Base-by-base conservation (phyloP, 2,329 filamentous ascomycete species). In the Penicillium sp. region DNA sequence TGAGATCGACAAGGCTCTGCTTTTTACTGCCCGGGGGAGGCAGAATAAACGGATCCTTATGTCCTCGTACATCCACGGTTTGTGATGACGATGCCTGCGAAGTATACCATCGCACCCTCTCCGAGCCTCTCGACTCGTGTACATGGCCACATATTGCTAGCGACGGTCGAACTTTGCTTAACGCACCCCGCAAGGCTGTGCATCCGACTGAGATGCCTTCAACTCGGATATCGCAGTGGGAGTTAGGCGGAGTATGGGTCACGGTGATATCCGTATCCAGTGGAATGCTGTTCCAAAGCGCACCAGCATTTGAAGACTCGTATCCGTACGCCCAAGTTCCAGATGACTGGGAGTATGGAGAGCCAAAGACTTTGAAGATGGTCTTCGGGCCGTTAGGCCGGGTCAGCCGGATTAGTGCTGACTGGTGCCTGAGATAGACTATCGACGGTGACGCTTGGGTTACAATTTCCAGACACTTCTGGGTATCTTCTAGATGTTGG, bases 61-160 rank as follows among this genome's bases (percentile, higher is more conserved):
- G 19, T 37, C 26, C 26, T 39, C 31, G 43, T 21, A 9, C n/a
- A n/a, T n/a, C n/a, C n/a, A n/a, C n/a, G n/a, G n/a, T n/a, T n/a
- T n/a, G n/a, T n/a, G n/a, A n/a, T n/a, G n/a, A n/a, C n/a, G n/a
- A n/a, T n/a, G n/a, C n/a, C n/a, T n/a, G n/a, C n/a, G n/a, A n/a
- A n/a, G n/a, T n/a, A n/a, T n/a, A n/a, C n/a, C n/a, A n/a, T n/a
- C n/a, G n/a, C n/a, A n/a, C n/a, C n/a, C n/a, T n/a, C n/a, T n/a
- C n/a, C n/a, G n/a, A n/a, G n/a, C n/a, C n/a, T n/a, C n/a, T 33
- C 37, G 31, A 35, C 37, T 77, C 74, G 64, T 82, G 79, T 32
- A 80, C 75, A 67, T 82, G 79, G n/a, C 79, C 80, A 60, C 75
- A 82, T 46, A 82, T 66, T 53, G 72, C 72, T 52, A 82, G 62